Conservation (phyloP, 805 yeast genomes). For the Candida jianshihensis region DNA sequence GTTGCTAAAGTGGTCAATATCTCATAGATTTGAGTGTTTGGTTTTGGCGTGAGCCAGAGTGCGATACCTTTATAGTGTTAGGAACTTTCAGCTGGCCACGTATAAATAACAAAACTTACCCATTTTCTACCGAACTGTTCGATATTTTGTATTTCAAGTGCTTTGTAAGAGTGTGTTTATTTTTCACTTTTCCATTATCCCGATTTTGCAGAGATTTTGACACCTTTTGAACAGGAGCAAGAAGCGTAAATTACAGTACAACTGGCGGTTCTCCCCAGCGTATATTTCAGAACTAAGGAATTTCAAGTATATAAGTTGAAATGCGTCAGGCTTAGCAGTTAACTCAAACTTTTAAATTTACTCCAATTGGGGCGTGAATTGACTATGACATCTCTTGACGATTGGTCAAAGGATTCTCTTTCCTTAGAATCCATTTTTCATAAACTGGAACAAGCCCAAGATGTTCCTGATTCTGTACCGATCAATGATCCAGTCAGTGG, state of each 20-base stretch:
- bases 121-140: too few relatives aligned
- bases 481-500: constrained; percentile 13
- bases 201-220: too few relatives aligned
- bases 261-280: too few relatives aligned
- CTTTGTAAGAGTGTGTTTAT: too few relatives aligned
- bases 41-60: constrained; percentile 70
- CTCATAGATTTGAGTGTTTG: constrained; percentile 45
- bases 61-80: constrained; percentile 32
- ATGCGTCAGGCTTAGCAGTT: too few relatives aligned
- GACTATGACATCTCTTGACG: not conserved
- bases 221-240: too few relatives aligned
- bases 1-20: constrained; percentile 51
- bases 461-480: constrained; percentile 7
- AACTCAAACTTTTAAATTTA: not conserved
- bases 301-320: too few relatives aligned
- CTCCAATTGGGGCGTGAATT: not conserved
- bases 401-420: constrained; percentile 1
- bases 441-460: constrained; percentile 6
- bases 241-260: too few relatives aligned
- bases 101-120: constrained; percentile 2
- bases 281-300: too few relatives aligned
- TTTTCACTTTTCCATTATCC: too few relatives aligned
- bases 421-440: constrained; percentile 2
- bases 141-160: too few relatives aligned
- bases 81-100: not conserved